Evolutionary conservation across 163 green algal genomes (phyloP), one percentile per base, ranked within the genome.

Genomic region (Scenedesmus sp.): DNA sequence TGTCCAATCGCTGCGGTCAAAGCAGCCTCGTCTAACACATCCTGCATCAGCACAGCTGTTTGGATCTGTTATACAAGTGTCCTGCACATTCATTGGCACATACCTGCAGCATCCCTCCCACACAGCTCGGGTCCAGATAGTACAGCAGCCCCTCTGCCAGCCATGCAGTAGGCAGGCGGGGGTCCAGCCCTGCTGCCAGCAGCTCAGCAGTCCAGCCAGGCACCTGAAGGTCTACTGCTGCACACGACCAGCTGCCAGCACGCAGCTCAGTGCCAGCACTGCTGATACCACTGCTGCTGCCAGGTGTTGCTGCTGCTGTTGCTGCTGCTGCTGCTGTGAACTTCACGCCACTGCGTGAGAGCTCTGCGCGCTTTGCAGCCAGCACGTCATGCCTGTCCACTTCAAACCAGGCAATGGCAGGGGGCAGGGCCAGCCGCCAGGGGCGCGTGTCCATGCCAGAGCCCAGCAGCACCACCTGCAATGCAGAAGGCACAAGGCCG

Each of bases 371-470:
- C 89, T 96, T 96, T 23, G 92, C 91, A 6, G 67, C 85, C 26
- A 96, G 9, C 4, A 96, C 94, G 77, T 96, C 94, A 1, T 34
- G 46, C 13, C 85, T 70, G 91, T 97, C 95, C 57, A 97, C 85
- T 88, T 97, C 95, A 83, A 96, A 96, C 96, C 96, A 97, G 16
- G 16, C 16, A 54, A 95, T 85, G 18, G 59, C 94, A n/a, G 89
- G 90, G 1, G 95, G 95, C 34, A 97, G 87, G 16, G 73, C 54
- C 73, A 97, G 92, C 4, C 96, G 95, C 96, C 96, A 97, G 1
- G 96, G 91, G 0, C 96, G 93, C 0, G 93, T 94, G 92, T 97
- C 96, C 95, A 97, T 96, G 23, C 96, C 96, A 8, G 95, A 93
- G 0, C 96, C 96, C 64, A 96, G 73, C 87, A 94, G 18, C 20